phyloP scores from a whole-genome alignment of 352 stramenopile genomes.

The Pythium periplocum region DNA sequence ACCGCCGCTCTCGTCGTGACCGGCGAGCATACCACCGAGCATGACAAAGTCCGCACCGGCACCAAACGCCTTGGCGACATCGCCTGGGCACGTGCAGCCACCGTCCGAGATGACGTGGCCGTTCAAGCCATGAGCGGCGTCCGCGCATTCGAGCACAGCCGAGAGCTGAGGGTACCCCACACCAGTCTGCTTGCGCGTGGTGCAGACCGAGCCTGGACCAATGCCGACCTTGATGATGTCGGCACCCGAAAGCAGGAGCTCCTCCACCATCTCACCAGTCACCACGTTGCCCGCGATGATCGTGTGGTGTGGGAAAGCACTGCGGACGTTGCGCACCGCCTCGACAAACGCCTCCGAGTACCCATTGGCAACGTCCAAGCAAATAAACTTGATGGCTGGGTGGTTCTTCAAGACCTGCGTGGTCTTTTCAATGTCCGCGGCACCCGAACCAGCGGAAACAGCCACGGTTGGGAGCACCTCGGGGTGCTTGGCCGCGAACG shows the following conservation, averaged over 20 bases:
- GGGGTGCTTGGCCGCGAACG: constrained; percentile 44
- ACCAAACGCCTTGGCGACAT: constrained; percentile 90
- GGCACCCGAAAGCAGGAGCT: constrained; percentile 86
- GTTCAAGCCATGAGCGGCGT: constrained; percentile 86
- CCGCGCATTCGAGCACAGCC: constrained; percentile 88
- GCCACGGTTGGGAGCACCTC: constrained; percentile 69
- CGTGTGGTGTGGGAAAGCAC: constrained; percentile 59
- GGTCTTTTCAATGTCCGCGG: constrained; percentile 67
- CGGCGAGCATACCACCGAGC: constrained; percentile 89
- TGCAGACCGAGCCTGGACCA: constrained; percentile 89
- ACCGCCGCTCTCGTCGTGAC: constrained; percentile 88
- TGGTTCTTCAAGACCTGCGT: constrained; percentile 53
- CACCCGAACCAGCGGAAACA: constrained; percentile 70
- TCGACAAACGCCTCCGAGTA: constrained; percentile 87
- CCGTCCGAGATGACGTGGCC: constrained; percentile 88
- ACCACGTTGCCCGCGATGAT: constrained; percentile 93
- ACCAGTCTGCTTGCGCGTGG: constrained; percentile 90
- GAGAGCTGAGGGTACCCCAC: constrained; percentile 90
- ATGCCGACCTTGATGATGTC: constrained; percentile 95
- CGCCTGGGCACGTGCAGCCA: constrained; percentile 85
- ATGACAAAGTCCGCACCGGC: constrained; percentile 92
- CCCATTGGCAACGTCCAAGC: constrained; percentile 87
- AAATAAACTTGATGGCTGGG: constrained; percentile 76
- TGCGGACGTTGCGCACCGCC: constrained; percentile 59
- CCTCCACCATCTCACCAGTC: constrained; percentile 90